Conservation (phyloP, 1,139 yeast genomes). For the Blastobotrys serpentis region DNA sequence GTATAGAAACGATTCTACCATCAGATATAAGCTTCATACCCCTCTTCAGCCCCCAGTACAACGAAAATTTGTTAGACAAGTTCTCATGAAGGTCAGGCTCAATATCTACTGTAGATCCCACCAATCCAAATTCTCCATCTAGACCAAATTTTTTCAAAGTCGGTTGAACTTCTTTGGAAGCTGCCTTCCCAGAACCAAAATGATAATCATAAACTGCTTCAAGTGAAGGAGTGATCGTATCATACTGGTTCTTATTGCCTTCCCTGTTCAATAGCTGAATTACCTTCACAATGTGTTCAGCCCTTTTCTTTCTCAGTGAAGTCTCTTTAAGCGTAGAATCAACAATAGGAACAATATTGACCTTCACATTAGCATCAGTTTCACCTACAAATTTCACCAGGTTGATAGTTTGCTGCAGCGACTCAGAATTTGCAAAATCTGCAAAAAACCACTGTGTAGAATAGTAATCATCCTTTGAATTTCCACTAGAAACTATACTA, state of each 20-base stretch:
- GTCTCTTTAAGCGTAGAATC: conserved; percentile 13
- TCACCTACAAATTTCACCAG: conserved; percentile 35
- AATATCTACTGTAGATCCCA: neutral
- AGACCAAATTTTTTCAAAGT: neutral
- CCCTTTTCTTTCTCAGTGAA: conserved; percentile 9
- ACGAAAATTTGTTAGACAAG: neutral
- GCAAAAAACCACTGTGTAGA: conserved; percentile 57
- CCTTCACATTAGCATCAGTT: conserved; percentile 17
- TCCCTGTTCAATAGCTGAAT: conserved; percentile 10
- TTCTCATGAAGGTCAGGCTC: conserved; percentile 1
- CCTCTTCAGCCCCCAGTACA: conserved; percentile 8
- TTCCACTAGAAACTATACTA: conserved; percentile 2
- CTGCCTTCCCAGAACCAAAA: conserved; percentile 1
- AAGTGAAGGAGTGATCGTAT: conserved; percentile 7
- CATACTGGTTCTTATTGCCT: conserved; percentile 1
- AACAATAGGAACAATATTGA: conserved; percentile 17
- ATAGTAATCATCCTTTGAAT: conserved; percentile 17
- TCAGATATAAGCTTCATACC: conserved; percentile 8
- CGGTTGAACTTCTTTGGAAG: neutral
- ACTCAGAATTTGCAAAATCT: conserved; percentile 43
- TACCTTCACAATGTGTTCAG: conserved; percentile 8
- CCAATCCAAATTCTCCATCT: conserved; percentile 6
- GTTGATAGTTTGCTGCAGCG: conserved; percentile 47
- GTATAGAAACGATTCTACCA: conserved; percentile 4
- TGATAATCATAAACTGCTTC: conserved; percentile 10